These are phyloP conservation scores for Thraustotheca clavata DNA, from an alignment of 352 stramenopile genomes.

Conservation along the genomic window DNA sequence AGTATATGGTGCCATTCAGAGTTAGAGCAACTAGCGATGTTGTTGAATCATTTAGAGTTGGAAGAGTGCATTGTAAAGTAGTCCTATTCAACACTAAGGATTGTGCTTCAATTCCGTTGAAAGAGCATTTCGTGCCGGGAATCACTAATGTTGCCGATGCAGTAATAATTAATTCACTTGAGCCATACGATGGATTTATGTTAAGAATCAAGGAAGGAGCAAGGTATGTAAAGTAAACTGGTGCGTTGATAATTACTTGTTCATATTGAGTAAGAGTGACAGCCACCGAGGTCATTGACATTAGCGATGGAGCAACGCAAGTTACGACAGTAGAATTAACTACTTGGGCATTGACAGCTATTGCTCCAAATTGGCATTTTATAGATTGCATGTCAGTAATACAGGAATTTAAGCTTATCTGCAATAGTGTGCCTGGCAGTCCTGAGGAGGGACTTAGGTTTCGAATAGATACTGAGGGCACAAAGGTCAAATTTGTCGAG, in stretches of 20 bases:
- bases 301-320: not conserved
- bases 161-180: not conserved
- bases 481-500: no score
- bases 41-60: not conserved
- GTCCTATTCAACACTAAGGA: not conserved
- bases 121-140: not conserved
- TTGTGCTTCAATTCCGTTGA: not conserved
- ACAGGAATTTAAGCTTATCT: no score
- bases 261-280: not conserved
- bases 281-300: not conserved
- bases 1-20: not conserved
- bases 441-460: no score
- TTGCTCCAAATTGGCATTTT: constrained; percentile 4
- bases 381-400: not conserved
- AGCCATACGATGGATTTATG: not conserved
- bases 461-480: no score
- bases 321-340: not conserved
- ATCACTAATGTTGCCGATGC: not conserved
- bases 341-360: not conserved
- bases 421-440: no score
- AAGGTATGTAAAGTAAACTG: constrained; percentile 8
- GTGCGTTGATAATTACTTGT: not conserved
- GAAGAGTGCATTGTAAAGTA: not conserved
- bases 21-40: not conserved
- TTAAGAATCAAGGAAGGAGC: not conserved